phyloP scores from a whole-genome alignment of 225 moss, liverwort and hornwort genomes.

The Marchantia paleacea region DNA sequence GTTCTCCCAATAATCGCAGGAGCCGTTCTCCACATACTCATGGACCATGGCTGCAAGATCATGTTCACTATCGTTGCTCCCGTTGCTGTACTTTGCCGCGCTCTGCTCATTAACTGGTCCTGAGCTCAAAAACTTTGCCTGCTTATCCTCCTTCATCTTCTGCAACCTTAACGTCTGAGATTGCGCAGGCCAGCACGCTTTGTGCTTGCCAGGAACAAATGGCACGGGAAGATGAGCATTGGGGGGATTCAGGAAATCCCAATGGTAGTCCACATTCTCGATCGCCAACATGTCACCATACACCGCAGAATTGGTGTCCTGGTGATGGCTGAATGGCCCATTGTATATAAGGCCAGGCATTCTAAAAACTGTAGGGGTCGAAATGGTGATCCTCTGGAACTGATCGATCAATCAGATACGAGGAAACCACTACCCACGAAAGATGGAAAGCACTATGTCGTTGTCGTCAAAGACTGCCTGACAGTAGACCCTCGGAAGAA shows the following conservation, averaged over 20 bases:
- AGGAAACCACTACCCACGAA: background rate
- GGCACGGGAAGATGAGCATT: slow-evolving; percentile 25
- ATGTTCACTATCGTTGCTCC: slow-evolving; percentile 55
- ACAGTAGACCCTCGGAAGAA: background rate
- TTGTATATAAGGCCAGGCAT: slow-evolving; percentile 44
- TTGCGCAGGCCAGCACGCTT: slow-evolving; percentile 29
- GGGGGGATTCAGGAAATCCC: slow-evolving; percentile 35
- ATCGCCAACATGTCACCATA: slow-evolving; percentile 27
- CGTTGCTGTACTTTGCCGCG: slow-evolving; percentile 29
- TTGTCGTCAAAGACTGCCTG: background rate
- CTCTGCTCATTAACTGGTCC: slow-evolving; percentile 22
- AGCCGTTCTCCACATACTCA: slow-evolving; percentile 63
- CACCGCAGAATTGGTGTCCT: slow-evolving; percentile 33
- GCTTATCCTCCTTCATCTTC: slow-evolving; percentile 35
- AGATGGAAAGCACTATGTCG: background rate
- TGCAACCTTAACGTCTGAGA: slow-evolving; percentile 30
- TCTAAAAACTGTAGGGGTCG: slow-evolving; percentile 33
- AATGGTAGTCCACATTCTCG: slow-evolving; percentile 30
- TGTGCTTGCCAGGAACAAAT: slow-evolving; percentile 25
- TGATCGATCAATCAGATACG: slow-evolving; percentile 17
- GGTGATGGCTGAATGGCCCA: slow-evolving; percentile 32
- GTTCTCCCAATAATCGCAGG: slow-evolving; percentile 38
- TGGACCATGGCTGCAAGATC: slow-evolving; percentile 69
- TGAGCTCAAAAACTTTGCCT: slow-evolving; percentile 32
- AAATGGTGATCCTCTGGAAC: slow-evolving; percentile 34